Evolutionary conservation across 2,329 filamentous ascomycete genomes (phyloP), one percentile per base, ranked within the genome.

Genomic region (Aureobasidium sp.): DNA sequence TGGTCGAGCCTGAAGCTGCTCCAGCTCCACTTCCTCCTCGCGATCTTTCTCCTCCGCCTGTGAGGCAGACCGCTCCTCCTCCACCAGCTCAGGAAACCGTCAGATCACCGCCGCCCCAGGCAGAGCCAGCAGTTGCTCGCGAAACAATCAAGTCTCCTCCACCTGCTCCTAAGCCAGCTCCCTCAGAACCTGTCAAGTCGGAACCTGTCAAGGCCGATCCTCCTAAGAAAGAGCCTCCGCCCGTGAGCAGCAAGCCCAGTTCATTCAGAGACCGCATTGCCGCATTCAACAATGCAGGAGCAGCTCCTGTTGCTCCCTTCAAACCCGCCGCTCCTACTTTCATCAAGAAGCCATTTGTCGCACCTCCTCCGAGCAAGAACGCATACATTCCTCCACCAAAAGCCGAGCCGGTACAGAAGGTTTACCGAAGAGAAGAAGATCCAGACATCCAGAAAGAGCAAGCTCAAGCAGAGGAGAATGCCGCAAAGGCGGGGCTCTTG

Each of bases 191-290:
- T 2, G 12, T 17, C 53, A 57, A 36, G n/a, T 46, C 53, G 10
- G 53, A 57, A 67, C 71, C 77, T 52, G 68, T 70, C 56, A 68
- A 71, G 39, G 72, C 76, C 60, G 66, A 72, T 20, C 72, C 81
- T 3, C 73, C 78, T 61, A 80, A 79, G 62, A 85, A 84, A 64
- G 81, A 86, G 26, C 87, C 89, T 43, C 88, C 90, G 13, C 82
- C 84, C 20, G 75, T 79, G 29, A 78, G 85, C 13, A 81, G 81
- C 13, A 90, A 91, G 68, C 96, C 96, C 74, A 90, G 92, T 32
- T 91, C 94, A 1, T 97, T 99, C 79, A 92, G 85, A 72, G 94
- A 97, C 76, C 89, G 94, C 65, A 96, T 99, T 72, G 94, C 94
- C 37, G 93, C 94, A 48, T 99, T 99, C 79, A 99, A 99, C 76